A percentile compares a stretch with the other conserved stretches of the same genome.
Conservation (phyloP, 2,329 filamentous ascomycete species). For the Plectosphaerella sp. region DNA sequence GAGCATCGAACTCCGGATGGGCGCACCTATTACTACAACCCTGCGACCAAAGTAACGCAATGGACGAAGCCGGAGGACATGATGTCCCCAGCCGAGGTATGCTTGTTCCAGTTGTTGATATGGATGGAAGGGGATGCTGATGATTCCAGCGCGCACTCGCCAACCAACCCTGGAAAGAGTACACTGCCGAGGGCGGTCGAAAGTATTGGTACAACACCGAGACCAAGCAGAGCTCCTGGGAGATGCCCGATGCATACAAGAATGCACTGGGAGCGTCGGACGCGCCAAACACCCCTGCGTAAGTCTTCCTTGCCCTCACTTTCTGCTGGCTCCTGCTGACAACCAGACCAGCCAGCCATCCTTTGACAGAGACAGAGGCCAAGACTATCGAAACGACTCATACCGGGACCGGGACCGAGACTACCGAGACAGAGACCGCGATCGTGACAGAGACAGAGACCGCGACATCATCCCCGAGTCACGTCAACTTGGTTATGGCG, state of each 20-base stretch:
- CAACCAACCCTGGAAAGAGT: conserved; percentile 89
- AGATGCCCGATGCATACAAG: conserved; percentile 82
- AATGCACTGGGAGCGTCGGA: conserved; percentile 61
- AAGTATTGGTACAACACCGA: conserved; percentile 96
- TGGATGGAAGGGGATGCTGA: no score
- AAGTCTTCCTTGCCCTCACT: conserved; percentile 14
- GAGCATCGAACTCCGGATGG: conserved; percentile 79
- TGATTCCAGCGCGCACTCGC: conserved; percentile 65
- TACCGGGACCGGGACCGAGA: conserved; percentile 24
- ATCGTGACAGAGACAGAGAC: conserved; percentile 27
- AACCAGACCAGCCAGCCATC: conserved; percentile 20
- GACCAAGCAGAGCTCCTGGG: conserved; percentile 90
- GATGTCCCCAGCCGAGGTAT: conserved; percentile 78
- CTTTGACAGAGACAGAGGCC: conserved; percentile 35
- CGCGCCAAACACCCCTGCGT: conserved; percentile 39
- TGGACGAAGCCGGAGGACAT: conserved; percentile 92
- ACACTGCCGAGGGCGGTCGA: conserved; percentile 77
- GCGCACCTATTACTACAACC: conserved; percentile 87
- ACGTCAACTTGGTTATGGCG: conserved; percentile 54
- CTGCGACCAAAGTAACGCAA: conserved; percentile 78
- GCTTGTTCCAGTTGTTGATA: conserved; percentile 7
- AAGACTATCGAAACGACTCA: conserved; percentile 27
- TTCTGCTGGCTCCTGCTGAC: conserved; percentile 7
- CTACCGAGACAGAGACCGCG: conserved; percentile 26
- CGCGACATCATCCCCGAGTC: conserved; percentile 44